Conservation (phyloP, 179 eudicot species). For the Actinidia polygama region DNA sequence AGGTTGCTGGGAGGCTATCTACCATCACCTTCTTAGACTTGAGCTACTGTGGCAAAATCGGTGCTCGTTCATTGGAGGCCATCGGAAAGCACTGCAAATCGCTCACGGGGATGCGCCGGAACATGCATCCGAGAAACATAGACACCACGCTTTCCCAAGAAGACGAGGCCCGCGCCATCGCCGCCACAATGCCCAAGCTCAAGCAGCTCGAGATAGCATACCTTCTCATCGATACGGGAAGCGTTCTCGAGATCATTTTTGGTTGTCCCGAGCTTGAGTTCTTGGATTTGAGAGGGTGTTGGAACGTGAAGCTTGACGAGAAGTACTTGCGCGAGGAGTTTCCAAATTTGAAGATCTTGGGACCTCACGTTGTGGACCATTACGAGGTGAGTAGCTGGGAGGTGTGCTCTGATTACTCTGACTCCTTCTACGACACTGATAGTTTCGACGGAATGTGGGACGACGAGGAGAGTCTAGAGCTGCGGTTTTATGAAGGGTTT, state of each 20-base stretch:
- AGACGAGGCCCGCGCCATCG: conserved; percentile 75
- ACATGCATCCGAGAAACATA: conserved; percentile 65
- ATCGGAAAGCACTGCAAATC: conserved; percentile 65
- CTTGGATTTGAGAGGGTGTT: conserved; percentile 80
- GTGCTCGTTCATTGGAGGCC: conserved; percentile 61
- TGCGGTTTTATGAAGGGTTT: conserved; percentile 53
- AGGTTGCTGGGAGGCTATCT: conserved; percentile 56
- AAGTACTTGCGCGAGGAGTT: conserved; percentile 47
- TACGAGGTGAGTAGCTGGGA: conserved; percentile 45
- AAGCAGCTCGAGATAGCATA: conserved; percentile 73
- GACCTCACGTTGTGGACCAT: conserved; percentile 63
- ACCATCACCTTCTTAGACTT: conserved; percentile 56
- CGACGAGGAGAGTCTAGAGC: conserved; percentile 53
- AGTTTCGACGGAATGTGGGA: conserved; percentile 66
- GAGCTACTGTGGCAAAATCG: conserved; percentile 62
- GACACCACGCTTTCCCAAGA: conserved; percentile 45
- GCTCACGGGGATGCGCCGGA: conserved; percentile 60
- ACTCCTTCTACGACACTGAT: conserved; percentile 52
- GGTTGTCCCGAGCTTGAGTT: conserved; percentile 59
- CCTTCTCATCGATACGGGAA: conserved; percentile 41
- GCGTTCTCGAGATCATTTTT: conserved; percentile 58
- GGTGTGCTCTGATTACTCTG: conserved; percentile 58
- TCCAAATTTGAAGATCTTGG: conserved; percentile 57
- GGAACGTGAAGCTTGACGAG: conserved; percentile 68
- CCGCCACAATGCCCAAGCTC: conserved; percentile 74